Base-by-base conservation (phyloP, 768 basidiomycete species). In the Hygrocybe coccinea region DNA sequence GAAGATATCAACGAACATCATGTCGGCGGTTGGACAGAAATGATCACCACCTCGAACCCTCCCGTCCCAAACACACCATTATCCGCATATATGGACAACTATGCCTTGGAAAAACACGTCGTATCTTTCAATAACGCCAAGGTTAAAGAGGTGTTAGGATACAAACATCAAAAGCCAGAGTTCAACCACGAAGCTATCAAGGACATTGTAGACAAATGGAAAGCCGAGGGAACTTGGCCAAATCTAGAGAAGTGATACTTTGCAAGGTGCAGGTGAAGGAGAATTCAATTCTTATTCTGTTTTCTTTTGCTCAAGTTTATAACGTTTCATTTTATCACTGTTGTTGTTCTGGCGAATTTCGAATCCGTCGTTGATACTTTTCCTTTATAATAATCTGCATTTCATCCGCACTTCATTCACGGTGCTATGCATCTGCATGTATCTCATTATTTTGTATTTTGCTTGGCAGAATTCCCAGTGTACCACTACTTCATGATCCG, bases 1-100 rank as follows among this genome's bases (percentile, higher is more conserved):
- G 88, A 91, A 64, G 87, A 90, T 48, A 88, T 91, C 64, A 93
- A 92, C 64, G 89, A 91, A 64, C 80, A 84, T 47, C 91, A 94
- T 64, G 87, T 91, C 33, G 75, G 80, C 51, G 83, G 81, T 10
- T 94, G 91, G 91, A 88, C 84, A 7, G 79, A 88, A 66, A 90
- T 94, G 86, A 78, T 91, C 61, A 71, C 72, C 19, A 81, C 71
- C 45, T 86, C 90, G 35, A 79, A 81, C 37, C 89, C 89, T 22
- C 86, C 86, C 2, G 76, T 90, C 55, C 74, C 78, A 11, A 85
- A 87, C 56, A 84, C 87, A 0, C 88, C 86, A 1, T 70, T 92
- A 58, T 81, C 76, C 17, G 86, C 89, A 1, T 94, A 91, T 68
- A 85, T 90, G 82, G 87, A 89, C 68, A 79, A 80, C 54, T 86